phyloP scores from a whole-genome alignment of 495 filamentous ascomycete genomes.

The Neurospora hispaniola region DNA sequence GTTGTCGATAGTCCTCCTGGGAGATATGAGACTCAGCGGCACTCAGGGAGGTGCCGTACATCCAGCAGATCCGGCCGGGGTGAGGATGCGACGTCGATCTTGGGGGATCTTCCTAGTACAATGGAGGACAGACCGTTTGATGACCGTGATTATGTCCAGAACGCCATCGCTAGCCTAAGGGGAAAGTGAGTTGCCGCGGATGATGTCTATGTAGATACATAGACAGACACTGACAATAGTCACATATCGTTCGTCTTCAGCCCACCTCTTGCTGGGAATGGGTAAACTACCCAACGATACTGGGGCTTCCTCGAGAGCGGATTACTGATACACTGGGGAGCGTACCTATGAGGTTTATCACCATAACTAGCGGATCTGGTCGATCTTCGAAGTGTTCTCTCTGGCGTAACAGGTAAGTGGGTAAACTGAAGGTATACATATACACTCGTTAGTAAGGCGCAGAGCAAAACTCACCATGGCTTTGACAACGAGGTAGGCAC shows the following conservation, averaged over 20 bases:
- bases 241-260: background rate
- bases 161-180: background rate
- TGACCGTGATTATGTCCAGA: background rate
- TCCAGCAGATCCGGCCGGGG: background rate
- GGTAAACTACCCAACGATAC: background rate
- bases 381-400: background rate
- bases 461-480: background rate
- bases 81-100: background rate
- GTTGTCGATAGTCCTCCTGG: background rate
- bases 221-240: background rate
- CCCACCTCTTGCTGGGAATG: background rate
- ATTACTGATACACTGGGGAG: background rate
- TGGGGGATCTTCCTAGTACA: background rate
- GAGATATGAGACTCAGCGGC: background rate
- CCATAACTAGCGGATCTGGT: background rate
- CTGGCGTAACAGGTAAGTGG: background rate
- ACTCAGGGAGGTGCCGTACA: background rate
- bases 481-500: background rate
- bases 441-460: background rate
- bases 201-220: background rate
- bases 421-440: background rate
- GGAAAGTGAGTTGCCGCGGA: background rate
- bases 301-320: background rate
- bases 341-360: background rate
- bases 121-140: background rate